These are phyloP conservation scores for Microdochium nivale DNA, from an alignment of 2,329 filamentous ascomycete species.

Conservation along the genomic window DNA sequence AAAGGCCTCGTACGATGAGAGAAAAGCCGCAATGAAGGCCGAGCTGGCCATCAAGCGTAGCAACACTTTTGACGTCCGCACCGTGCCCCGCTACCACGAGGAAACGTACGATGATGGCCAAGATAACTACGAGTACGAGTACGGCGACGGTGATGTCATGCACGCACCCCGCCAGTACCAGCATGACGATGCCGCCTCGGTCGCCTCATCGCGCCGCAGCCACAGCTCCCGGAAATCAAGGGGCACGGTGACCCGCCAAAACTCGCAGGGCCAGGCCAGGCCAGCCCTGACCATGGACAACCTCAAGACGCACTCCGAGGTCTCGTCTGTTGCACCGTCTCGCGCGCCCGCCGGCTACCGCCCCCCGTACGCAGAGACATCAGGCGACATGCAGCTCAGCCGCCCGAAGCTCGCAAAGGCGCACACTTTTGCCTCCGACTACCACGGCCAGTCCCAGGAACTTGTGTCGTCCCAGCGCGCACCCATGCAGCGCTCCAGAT, in stretches of 20 bases:
- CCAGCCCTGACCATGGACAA: conserved; percentile 42
- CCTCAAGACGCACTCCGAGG: conserved; percentile 43
- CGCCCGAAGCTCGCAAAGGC: conserved; percentile 25
- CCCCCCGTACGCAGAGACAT: conserved; percentile 33
- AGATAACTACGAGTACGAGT: conserved; percentile 11
- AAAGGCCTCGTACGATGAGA: conserved; percentile 77
- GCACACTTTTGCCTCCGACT: conserved; percentile 10
- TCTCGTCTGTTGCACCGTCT: conserved; percentile 39
- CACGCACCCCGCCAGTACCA: conserved; percentile 5
- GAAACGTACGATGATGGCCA: conserved; percentile 13
- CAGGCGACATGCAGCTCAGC: conserved; percentile 33
- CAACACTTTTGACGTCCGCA: conserved; percentile 40
- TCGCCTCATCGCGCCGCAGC: conserved; percentile 33
- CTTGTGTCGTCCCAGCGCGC: background rate
- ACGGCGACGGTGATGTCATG: conserved; percentile 12
- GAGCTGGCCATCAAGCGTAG: conserved; percentile 52
- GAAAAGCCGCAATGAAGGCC: conserved; percentile 72
- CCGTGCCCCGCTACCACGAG: conserved; percentile 18
- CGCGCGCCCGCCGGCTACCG: conserved; percentile 27
- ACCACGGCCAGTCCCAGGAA: background rate
- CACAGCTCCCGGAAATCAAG: conserved; percentile 28
- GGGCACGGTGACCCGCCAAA: conserved; percentile 18
- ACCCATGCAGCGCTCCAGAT: conserved; percentile 24
- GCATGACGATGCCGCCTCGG: conserved; percentile 24
- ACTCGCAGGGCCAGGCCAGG: conserved; percentile 20